These are phyloP conservation scores for Lipomyces orientalis DNA, from an alignment of 805 yeast genomes.

Conservation along the genomic window DNA sequence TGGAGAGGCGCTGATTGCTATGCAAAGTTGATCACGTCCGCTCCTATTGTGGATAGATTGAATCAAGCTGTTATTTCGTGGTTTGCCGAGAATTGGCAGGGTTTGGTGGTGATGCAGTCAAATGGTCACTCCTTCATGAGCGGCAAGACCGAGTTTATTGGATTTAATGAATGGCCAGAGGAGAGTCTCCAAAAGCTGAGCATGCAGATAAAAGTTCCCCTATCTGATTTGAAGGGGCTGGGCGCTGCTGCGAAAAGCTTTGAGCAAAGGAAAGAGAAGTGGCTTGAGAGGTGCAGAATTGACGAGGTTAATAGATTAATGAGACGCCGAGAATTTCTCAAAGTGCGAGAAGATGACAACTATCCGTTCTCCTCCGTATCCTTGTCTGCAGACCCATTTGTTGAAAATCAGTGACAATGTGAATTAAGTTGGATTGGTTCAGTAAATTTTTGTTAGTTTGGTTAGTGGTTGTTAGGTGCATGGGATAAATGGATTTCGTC, in stretches of 20 bases:
- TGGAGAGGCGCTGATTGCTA: conserved; percentile 36
- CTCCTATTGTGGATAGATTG: conserved; percentile 24
- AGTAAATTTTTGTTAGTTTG: not conserved
- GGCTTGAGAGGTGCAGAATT: conserved; percentile 28
- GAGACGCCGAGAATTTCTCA: conserved; percentile 23
- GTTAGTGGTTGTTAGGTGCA: not conserved
- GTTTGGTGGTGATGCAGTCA: conserved; percentile 19
- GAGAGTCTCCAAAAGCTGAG: conserved; percentile 26
- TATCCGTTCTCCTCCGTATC: not conserved
- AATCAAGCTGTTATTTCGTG: conserved; percentile 18
- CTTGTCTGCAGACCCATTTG: not conserved
- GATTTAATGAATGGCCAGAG: conserved; percentile 28
- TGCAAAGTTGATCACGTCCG: conserved; percentile 19
- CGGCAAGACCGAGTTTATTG: conserved; percentile 8
- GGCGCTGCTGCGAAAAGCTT: conserved; percentile 14
- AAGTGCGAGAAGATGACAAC: conserved; percentile 12
- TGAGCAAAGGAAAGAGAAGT: conserved; percentile 24
- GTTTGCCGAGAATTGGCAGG: conserved; percentile 30
- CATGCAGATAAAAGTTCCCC: conserved; percentile 23
- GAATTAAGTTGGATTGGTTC: not conserved
- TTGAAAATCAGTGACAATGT: not conserved
- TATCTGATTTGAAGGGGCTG: conserved; percentile 24
- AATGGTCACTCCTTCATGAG: conserved; percentile 3
- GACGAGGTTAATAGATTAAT: conserved; percentile 28
- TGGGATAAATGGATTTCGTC: not conserved